A percentile compares a stretch with the other conserved stretches of the same genome.
Evolutionary conservation across 345 rosid species (phyloP).

Genomic region (Litchi chinensis): DNA sequence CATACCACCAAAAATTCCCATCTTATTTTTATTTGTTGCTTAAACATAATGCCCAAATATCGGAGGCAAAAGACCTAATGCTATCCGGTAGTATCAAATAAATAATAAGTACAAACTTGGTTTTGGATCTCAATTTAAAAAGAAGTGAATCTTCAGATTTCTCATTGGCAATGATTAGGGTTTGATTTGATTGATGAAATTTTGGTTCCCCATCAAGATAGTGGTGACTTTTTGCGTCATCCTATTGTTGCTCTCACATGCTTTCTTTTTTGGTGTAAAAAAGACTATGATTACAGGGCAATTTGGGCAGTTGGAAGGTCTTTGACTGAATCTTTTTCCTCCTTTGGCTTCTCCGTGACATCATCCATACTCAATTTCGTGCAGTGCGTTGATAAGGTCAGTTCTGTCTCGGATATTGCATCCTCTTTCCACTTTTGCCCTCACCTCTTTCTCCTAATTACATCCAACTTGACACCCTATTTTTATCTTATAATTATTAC

Average conservation of each 20-base stretch:
- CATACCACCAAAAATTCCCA: no score
- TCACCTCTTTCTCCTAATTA: background rate
- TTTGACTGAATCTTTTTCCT: slow-evolving; percentile 4
- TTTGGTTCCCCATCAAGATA: background rate
- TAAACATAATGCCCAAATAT: background rate
- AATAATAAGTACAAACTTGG: background rate
- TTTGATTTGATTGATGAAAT: slow-evolving; percentile 7
- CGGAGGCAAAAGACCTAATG: background rate
- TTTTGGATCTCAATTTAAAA: background rate
- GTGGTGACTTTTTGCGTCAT: slow-evolving; percentile 20
- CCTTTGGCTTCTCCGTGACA: background rate
- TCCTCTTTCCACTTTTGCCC: slow-evolving; percentile 19
- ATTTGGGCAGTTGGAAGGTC: slow-evolving; percentile 16
- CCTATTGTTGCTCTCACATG: slow-evolving; percentile 12
- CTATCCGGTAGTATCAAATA: background rate
- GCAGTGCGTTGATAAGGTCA: slow-evolving; percentile 22
- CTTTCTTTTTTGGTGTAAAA: slow-evolving; percentile 15
- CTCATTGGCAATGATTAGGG: background rate
- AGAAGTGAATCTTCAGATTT: slow-evolving; percentile 13
- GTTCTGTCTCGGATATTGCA: background rate
- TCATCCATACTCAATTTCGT: slow-evolving; percentile 24
- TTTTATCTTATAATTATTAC: no score
- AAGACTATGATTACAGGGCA: slow-evolving; percentile 30
- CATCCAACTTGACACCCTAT: background rate
- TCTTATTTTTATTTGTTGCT: no score